Conservation (phyloP, 176 grass and related monocot species). For the Paspalum notatum region DNA sequence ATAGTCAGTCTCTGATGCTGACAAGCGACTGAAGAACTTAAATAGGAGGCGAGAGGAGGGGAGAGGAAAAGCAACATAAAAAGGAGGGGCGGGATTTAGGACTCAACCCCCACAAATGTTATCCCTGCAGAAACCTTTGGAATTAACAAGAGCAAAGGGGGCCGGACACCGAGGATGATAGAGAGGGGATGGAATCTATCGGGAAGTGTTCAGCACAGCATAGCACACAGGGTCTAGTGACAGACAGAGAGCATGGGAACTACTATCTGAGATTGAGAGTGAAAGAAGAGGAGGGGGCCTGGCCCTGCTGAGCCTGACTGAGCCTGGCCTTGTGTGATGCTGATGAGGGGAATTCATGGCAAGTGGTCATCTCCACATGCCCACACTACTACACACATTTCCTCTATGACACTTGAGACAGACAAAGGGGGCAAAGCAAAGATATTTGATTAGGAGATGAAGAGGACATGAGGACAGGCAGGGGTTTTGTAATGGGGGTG, state of each 20-base stretch:
- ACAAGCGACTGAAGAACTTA: conserved; percentile 45
- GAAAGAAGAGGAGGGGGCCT: not conserved
- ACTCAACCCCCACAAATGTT: conserved; percentile 58
- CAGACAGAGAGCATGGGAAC: not conserved
- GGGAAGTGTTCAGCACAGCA: conserved; percentile 51
- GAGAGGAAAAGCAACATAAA: conserved; percentile 57
- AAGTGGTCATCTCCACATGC: not conserved
- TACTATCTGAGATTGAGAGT: too few relatives aligned
- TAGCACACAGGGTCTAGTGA: not conserved
- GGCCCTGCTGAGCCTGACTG: not conserved
- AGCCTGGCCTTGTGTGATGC: conserved; percentile 15
- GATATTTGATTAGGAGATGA: not conserved
- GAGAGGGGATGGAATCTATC: conserved; percentile 66
- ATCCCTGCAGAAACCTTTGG: conserved; percentile 66
- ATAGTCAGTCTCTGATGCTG: not conserved
- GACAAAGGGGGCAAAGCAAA: not conserved
- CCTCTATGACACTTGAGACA: not conserved
- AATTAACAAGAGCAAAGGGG: conserved; percentile 48
- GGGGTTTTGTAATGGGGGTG: conserved; percentile 38
- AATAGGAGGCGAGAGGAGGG: conserved; percentile 19
- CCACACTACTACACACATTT: not conserved
- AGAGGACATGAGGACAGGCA: conserved; percentile 37
- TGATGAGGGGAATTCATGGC: conserved; percentile 47
- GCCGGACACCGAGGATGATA: conserved; percentile 58
- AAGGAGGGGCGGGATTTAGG: conserved; percentile 57